Conservation (phyloP, 768 basidiomycete genomes). For the Rhizopogon vinicolor region DNA sequence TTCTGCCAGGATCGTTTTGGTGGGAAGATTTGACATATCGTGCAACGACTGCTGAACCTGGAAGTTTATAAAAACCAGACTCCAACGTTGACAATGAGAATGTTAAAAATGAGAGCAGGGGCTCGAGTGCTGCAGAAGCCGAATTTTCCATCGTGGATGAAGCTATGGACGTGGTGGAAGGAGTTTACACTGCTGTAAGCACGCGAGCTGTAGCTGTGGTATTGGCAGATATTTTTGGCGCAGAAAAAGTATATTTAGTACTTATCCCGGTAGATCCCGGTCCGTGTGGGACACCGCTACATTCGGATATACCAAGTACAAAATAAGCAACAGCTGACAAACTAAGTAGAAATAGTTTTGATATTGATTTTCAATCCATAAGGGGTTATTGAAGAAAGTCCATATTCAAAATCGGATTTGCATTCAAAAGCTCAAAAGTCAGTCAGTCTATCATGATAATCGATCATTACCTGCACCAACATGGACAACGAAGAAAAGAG, state of each 20-base stretch:
- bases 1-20: constrained; percentile 92
- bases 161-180: background rate
- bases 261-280: too few species aligned
- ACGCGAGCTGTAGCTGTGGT: too few species aligned
- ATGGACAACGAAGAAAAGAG: background rate
- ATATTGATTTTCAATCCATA: background rate
- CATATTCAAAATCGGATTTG: background rate
- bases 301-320: too few species aligned
- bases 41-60: constrained; percentile 77
- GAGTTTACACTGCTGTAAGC: too few species aligned
- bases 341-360: background rate
- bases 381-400: too few species aligned
- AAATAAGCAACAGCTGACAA: too few species aligned
- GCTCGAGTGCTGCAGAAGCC: constrained; percentile 33
- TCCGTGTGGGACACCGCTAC: too few species aligned
- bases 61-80: constrained; percentile 66
- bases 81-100: constrained; percentile 56
- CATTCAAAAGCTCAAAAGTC: too few species aligned
- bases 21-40: constrained; percentile 95
- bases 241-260: too few species aligned
- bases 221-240: too few species aligned
- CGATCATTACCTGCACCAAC: background rate
- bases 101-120: constrained; percentile 63
- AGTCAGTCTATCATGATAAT: too few species aligned
- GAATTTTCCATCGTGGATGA: constrained; percentile 31